Conservation (phyloP, 106 monocot species). For the Dendrobium nobile region DNA sequence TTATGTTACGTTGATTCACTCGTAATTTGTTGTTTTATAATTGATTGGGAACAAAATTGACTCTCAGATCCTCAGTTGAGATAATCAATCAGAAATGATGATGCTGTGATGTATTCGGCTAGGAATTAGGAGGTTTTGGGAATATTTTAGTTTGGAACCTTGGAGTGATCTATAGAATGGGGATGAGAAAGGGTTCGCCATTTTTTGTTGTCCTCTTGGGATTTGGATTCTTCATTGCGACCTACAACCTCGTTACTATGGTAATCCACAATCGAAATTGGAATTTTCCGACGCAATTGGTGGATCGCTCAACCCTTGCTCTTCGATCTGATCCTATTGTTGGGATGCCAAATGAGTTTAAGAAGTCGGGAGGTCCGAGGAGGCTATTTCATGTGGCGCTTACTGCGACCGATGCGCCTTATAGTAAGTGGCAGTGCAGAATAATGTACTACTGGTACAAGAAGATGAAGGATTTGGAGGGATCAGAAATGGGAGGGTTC, state of each 20-base stretch:
- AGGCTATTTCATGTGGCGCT: conserved; percentile 52
- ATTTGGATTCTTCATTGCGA: conserved; percentile 27
- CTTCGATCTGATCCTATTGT: conserved; percentile 10
- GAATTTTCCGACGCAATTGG: background rate
- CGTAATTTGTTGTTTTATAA: background rate
- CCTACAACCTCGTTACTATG: conserved; percentile 23
- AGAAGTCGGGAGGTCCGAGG: conserved; percentile 3
- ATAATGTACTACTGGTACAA: conserved; percentile 72
- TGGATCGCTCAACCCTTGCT: background rate
- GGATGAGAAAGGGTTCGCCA: conserved; percentile 8
- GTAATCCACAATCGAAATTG: conserved; percentile 19
- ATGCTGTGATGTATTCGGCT: background rate
- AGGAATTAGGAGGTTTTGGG: background rate
- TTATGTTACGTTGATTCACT: background rate
- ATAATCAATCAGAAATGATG: background rate
- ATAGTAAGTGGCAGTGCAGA: conserved; percentile 67
- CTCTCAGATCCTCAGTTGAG: background rate
- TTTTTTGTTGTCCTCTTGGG: conserved; percentile 16
- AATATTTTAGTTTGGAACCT: background rate
- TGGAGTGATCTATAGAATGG: background rate
- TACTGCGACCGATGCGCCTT: conserved; percentile 48
- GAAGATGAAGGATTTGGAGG: conserved; percentile 25
- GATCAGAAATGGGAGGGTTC: conserved; percentile 66
- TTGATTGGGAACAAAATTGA: background rate
- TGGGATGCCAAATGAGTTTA: conserved; percentile 8